A percentile compares a stretch with the other conserved stretches of the same genome.
phyloP scores from a whole-genome alignment of 1,284 basidiomycete species.

The Moesziomyces globuligerus region DNA sequence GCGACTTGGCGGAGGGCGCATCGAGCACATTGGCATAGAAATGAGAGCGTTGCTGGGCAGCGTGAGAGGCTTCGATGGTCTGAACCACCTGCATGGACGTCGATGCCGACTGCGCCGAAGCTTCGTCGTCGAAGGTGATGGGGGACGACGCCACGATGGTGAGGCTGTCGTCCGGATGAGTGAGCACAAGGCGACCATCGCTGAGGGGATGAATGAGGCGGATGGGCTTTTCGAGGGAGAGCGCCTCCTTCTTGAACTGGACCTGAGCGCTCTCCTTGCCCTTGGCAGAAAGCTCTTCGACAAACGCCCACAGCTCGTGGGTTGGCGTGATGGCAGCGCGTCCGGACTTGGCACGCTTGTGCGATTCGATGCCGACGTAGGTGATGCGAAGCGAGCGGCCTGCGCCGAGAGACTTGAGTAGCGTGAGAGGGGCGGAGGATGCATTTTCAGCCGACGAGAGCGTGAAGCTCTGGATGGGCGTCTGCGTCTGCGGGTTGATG shows the following conservation, averaged over 20 bases:
- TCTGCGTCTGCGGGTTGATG: conserved; percentile 43
- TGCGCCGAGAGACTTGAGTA: conserved; percentile 25
- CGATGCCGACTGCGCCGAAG: conserved; percentile 12
- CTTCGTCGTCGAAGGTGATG: conserved; percentile 22
- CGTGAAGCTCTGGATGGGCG: conserved; percentile 43
- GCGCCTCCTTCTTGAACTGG: conserved; percentile 29
- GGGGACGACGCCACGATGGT: conserved; percentile 19
- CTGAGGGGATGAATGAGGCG: conserved; percentile 38
- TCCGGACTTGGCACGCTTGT: conserved; percentile 15
- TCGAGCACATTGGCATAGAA: conserved; percentile 40
- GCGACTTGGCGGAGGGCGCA: conserved; percentile 17
- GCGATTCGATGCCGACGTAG: conserved; percentile 30
- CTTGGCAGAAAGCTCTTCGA: conserved; percentile 45
- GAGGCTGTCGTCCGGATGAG: conserved; percentile 38
- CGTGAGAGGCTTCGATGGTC: conserved; percentile 11
- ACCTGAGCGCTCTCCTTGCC: conserved; percentile 41
- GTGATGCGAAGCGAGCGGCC: conserved; percentile 35
- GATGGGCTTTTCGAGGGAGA: conserved; percentile 20
- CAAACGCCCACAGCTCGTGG: conserved; percentile 31
- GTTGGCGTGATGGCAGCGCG: conserved; percentile 15
- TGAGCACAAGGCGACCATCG: conserved; percentile 33
- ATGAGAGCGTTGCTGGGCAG: conserved; percentile 14
- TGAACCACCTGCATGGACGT: conserved; percentile 19
- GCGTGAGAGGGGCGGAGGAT: conserved; percentile 30
- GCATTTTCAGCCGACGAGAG: conserved; percentile 33